Evolutionary conservation across 2,329 filamentous ascomycete genomes (phyloP).

Genomic region (Paraphaeosphaeria sporulosa): DNA sequence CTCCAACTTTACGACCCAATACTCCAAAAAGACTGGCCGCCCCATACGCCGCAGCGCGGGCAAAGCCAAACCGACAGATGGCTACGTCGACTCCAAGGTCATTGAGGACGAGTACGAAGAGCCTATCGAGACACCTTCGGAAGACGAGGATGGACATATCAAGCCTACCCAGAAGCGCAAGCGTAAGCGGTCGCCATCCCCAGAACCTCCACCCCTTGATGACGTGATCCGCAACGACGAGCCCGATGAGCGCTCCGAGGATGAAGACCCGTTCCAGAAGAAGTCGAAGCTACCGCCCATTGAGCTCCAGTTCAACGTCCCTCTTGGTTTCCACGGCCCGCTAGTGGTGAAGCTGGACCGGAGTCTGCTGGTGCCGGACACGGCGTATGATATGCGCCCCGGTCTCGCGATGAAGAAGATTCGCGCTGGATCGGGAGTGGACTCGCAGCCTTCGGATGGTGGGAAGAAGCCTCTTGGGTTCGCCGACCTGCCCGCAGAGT

Average conservation of each 20-base stretch:
- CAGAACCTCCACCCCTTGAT: slow-evolving; percentile 44
- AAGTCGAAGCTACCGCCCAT: slow-evolving; percentile 33
- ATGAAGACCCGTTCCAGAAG: slow-evolving; percentile 29
- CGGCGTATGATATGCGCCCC: slow-evolving; percentile 28
- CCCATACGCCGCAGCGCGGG: slow-evolving; percentile 54
- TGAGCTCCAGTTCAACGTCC: slow-evolving; percentile 56
- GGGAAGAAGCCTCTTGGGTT: slow-evolving; percentile 27
- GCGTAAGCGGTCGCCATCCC: slow-evolving; percentile 47
- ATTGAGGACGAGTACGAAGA: slow-evolving; percentile 45
- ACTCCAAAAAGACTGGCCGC: slow-evolving; percentile 52
- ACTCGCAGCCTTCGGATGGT: background rate
- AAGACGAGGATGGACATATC: slow-evolving; percentile 42
- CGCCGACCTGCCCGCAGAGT: slow-evolving; percentile 47
- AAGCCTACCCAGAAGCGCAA: slow-evolving; percentile 36
- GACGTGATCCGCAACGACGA: slow-evolving; percentile 41
- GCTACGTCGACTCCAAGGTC: slow-evolving; percentile 51
- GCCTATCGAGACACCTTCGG: slow-evolving; percentile 31
- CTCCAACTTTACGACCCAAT: slow-evolving; percentile 36
- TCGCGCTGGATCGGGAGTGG: background rate
- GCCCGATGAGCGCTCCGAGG: slow-evolving; percentile 37
- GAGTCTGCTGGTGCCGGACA: slow-evolving; percentile 28
- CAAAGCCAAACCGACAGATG: slow-evolving; percentile 40
- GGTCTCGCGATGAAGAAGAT: slow-evolving; percentile 20
- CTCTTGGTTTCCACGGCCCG: slow-evolving; percentile 55
- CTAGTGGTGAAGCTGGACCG: slow-evolving; percentile 53